Evolutionary conservation across 2,329 filamentous ascomycete genomes (phyloP), one percentile per base, ranked within the genome.

Genomic region (Emergomyces africanus): DNA sequence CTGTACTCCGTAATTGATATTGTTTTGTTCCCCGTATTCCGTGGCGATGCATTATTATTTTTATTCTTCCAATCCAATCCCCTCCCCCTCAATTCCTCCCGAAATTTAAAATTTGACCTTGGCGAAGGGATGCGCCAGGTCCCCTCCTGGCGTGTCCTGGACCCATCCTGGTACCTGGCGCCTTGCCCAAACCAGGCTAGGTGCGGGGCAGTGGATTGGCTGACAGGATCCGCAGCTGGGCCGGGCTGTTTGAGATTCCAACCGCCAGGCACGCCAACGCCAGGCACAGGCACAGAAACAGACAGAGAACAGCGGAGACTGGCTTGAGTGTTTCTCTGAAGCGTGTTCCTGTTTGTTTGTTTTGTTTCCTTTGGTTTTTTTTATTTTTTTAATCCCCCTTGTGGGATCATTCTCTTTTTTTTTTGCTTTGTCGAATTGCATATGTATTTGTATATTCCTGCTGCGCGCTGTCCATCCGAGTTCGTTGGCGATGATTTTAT

Each of bases 141-240:
- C 41, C n/a, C n/a, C n/a, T n/a, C n/a, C n/a, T n/a, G n/a, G n/a
- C n/a, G n/a, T n/a, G n/a, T n/a, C n/a, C n/a, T n/a, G n/a, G n/a
- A n/a, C n/a, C n/a, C 41, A 42, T 9, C 18, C 41, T 6, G 55
- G 55, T 57, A 57, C 55, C 55, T 57, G 55, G 18, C 41, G 44
- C 55, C 33, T 33, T 33, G 28, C 55, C 41, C 25, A 8, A 55
- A 55, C 2, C 55, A 37, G 55, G 15, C 55, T 37, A 49, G 44
- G 3, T 4, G 42, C 42, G 25, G 10, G 30, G 54, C 55, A 12
- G n/a, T 14, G 42, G 55, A 57, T 46, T 57, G 55, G 55, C 55
- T 57, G 55, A 25, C 42, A 20, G 42, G 35, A 30, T 28, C 18
- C 28, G 18, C 49, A 18, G 48, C 14, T 14, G 48, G 48, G 49